Conservation (phyloP, 1,284 basidiomycete species). For the Thelephora terrestris region DNA sequence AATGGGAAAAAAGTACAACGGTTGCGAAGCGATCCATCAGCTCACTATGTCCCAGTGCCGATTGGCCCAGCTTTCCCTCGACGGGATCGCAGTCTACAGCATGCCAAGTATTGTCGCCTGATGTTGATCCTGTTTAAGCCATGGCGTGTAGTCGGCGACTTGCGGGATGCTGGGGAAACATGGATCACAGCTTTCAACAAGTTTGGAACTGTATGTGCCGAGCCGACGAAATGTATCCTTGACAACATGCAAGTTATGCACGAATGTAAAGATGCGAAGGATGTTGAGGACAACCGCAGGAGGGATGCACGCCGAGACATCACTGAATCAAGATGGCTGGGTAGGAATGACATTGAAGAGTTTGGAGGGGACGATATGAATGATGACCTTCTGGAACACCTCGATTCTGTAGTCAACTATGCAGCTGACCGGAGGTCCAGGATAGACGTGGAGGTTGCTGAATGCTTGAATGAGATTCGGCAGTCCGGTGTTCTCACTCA, state of each 20-base stretch:
- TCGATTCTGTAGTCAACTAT: no score
- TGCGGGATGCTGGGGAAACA: constrained; percentile 7
- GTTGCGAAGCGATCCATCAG: neutral
- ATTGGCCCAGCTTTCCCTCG: constrained; percentile 22
- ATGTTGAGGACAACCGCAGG: constrained; percentile 7
- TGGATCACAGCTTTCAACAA: constrained; percentile 17
- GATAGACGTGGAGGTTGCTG: no score
- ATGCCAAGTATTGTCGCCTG: neutral
- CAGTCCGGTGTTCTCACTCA: no score
- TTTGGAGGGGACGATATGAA: neutral
- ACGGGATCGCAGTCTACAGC: constrained; percentile 8
- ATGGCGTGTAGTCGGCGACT: constrained; percentile 14
- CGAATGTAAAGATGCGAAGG: constrained; percentile 23
- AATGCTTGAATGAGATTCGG: no score
- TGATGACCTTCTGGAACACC: no score
- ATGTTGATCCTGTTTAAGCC: constrained; percentile 13
- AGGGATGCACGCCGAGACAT: constrained; percentile 9
- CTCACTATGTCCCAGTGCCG: constrained; percentile 15
- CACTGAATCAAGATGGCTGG: constrained; percentile 14
- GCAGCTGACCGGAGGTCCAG: no score
- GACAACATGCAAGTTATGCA: constrained; percentile 26
- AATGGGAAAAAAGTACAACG: constrained; percentile 6
- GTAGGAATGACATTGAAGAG: constrained; percentile 1
- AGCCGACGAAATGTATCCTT: constrained; percentile 10
- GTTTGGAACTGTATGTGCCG: constrained; percentile 4